Evolutionary conservation across 2,329 filamentous ascomycete species (phyloP).

Genomic region (Herpotrichia juniperi): DNA sequence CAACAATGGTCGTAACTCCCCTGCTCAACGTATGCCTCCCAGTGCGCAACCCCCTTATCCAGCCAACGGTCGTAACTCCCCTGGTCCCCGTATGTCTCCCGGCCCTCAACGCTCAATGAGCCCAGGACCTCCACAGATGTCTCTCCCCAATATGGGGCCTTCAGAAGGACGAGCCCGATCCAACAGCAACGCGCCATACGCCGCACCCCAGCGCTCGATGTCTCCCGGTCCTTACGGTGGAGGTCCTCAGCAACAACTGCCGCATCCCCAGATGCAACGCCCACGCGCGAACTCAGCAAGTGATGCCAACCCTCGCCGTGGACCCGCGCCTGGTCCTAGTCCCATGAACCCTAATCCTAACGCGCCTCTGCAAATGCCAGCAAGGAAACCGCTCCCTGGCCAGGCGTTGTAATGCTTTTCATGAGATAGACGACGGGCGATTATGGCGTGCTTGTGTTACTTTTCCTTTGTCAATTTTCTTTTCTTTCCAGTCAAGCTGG

Average conservation of each 20-base stretch:
- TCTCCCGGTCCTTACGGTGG: conserved; percentile 48
- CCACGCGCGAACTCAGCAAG: conserved; percentile 47
- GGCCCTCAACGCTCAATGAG: conserved; percentile 19
- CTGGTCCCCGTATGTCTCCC: conserved; percentile 47
- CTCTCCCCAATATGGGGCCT: conserved; percentile 19
- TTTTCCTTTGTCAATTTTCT: conserved; percentile 7
- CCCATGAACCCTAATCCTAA: conserved; percentile 43
- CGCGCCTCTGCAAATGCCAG: conserved; percentile 34
- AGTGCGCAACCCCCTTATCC: conserved; percentile 51
- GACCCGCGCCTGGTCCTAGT: conserved; percentile 41
- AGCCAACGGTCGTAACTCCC: conserved; percentile 54
- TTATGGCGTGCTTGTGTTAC: not conserved
- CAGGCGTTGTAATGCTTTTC: conserved; percentile 46
- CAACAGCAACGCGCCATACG: conserved; percentile 47
- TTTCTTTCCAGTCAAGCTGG: too few species aligned
- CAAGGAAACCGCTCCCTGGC: conserved; percentile 56
- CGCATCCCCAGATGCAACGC: conserved; percentile 39
- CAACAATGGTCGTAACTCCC: conserved; percentile 53
- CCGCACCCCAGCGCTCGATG: conserved; percentile 43
- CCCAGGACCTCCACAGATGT: conserved; percentile 35
- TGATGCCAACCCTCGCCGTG: conserved; percentile 35
- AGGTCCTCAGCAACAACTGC: conserved; percentile 34
- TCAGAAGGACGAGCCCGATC: conserved; percentile 34
- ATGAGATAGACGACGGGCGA: not conserved
- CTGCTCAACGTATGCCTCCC: conserved; percentile 47